Percentiles rank a stretch among this genome's conserved stretches.
Evolutionary conservation across 192 early-diverging fungal species (phyloP).

Genomic region (Jimgerdemannia flammicorona): DNA sequence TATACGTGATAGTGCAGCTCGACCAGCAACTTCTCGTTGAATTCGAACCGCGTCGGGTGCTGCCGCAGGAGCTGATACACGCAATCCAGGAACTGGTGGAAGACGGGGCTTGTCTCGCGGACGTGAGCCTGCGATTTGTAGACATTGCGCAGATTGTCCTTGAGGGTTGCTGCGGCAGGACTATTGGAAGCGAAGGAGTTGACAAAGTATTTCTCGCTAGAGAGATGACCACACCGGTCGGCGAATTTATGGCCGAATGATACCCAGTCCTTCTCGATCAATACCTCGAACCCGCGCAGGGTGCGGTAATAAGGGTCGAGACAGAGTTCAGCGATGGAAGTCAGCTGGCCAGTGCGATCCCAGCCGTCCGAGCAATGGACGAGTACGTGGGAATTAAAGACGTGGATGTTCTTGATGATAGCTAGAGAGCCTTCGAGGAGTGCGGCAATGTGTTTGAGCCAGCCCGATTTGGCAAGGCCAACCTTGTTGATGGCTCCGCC

Average conservation of each 20-base stretch:
- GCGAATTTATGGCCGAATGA: conserved; percentile 97
- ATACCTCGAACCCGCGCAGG: conserved; percentile 81
- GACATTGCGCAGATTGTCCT: conserved; percentile 55
- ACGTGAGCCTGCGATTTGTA: conserved; percentile 56
- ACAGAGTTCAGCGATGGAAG: conserved; percentile 83
- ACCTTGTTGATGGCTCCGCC: conserved; percentile 44
- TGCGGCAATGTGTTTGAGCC: conserved; percentile 83
- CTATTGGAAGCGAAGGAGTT: conserved; percentile 41
- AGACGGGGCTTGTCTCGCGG: conserved; percentile 89
- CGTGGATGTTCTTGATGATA: conserved; percentile 80
- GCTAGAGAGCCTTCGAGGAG: conserved; percentile 75
- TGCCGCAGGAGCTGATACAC: conserved; percentile 89
- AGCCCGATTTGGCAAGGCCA: conserved; percentile 67
- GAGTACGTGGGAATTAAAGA: conserved; percentile 75
- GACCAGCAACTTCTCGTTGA: conserved; percentile 77
- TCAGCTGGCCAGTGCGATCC: conserved; percentile 96
- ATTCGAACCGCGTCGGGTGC: conserved; percentile 91
- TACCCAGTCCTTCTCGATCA: conserved; percentile 98
- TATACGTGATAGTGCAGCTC: conserved; percentile 84
- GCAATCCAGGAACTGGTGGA: conserved; percentile 97
- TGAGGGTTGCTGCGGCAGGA: conserved; percentile 52
- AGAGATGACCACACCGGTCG: conserved; percentile 88
- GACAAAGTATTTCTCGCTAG: conserved; percentile 69
- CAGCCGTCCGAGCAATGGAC: conserved; percentile 99
- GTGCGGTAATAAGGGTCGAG: conserved; percentile 97